Conservation (phyloP, 2,329 filamentous ascomycete species). For the Sarocladium kiliense region DNA sequence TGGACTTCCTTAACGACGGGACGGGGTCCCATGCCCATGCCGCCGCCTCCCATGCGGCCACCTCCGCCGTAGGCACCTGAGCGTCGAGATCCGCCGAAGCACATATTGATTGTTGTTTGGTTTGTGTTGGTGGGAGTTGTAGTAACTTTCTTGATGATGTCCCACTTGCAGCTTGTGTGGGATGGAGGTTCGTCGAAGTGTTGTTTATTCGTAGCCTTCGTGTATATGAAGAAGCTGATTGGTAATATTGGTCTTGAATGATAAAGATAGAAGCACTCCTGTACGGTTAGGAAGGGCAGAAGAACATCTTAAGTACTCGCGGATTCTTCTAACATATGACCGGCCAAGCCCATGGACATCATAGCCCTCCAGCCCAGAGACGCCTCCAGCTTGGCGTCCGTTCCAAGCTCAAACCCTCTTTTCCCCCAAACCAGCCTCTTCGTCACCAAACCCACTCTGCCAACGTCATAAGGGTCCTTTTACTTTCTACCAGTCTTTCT, state of each 20-base stretch:
- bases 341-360: not conserved
- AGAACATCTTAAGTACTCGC: not conserved
- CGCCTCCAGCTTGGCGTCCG: not conserved
- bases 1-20: conserved; percentile 2
- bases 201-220: too few relatives aligned
- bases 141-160: too few relatives aligned
- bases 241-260: too few relatives aligned
- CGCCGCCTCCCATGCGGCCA: not conserved
- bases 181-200: too few relatives aligned
- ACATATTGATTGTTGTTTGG: not conserved
- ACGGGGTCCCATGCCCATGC: not conserved
- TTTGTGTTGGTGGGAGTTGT: not conserved
- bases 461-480: not conserved
- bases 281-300: not conserved
- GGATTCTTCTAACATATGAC: not conserved
- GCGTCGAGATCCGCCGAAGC: conserved; percentile 5
- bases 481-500: not conserved
- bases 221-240: too few relatives aligned
- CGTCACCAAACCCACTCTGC: not conserved
- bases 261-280: too few relatives aligned
- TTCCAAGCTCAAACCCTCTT: not conserved
- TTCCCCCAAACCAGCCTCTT: too few relatives aligned
- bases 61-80: not conserved
- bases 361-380: not conserved
- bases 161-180: too few relatives aligned